These are phyloP conservation scores for Termitomyces sp. DNA, from an alignment of 768 basidiomycete genomes.

Conservation along the genomic window DNA sequence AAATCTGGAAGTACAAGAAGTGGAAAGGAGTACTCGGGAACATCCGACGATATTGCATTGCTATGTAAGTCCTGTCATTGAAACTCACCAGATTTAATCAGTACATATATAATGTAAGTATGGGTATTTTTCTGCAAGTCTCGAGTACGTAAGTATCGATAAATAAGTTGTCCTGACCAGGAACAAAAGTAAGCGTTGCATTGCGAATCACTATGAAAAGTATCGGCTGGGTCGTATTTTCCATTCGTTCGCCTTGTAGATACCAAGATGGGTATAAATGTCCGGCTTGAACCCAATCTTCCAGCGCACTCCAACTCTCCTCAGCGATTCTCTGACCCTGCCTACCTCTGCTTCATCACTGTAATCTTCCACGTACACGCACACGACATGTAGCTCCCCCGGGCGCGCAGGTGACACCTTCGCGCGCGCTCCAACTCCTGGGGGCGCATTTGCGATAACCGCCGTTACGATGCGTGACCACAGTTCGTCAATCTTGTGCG, in stretches of 20 bases:
- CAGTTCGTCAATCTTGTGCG: slow-evolving; percentile 24
- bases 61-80: too few relatives aligned
- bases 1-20: background rate
- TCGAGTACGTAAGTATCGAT: background rate
- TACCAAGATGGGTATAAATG: slow-evolving; percentile 31
- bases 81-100: too few relatives aligned
- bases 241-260: slow-evolving; percentile 32
- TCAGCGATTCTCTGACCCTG: slow-evolving; percentile 27
- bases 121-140: background rate
- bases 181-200: background rate
- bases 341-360: slow-evolving; percentile 21
- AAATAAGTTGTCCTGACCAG: too few relatives aligned
- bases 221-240: slow-evolving; percentile 28
- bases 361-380: slow-evolving; percentile 28
- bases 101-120: background rate
- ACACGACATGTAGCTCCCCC: slow-evolving; percentile 29
- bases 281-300: slow-evolving; percentile 36
- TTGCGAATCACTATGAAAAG: slow-evolving; percentile 3
- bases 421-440: slow-evolving; percentile 16
- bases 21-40: background rate
- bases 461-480: slow-evolving; percentile 28
- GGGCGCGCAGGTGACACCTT: slow-evolving; percentile 30
- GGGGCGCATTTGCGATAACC: slow-evolving; percentile 8
- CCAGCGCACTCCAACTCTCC: slow-evolving; percentile 25
- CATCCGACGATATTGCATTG: background rate